Base-by-base conservation (phyloP, 2,329 filamentous ascomycete species). In the Leptographium wingfieldii region DNA sequence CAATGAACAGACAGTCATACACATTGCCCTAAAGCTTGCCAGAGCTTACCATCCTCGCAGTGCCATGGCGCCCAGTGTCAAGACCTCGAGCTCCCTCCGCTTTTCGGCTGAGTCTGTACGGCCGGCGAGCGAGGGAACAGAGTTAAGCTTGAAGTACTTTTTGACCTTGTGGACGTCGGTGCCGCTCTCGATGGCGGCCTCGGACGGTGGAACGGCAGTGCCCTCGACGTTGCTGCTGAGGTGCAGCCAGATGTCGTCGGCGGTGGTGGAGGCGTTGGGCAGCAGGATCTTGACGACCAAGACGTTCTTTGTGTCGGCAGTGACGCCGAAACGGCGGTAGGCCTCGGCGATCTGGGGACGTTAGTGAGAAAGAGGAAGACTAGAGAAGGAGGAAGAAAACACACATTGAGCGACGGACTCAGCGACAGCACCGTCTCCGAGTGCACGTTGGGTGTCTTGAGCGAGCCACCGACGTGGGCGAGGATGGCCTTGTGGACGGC, bases 81-180 rank as follows among this genome's bases (percentile, higher is more conserved):
- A 76, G 58, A 81, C 77, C 69, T 95, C 89, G 52, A 88, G 75
- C 67, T 87, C 81, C 61, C 70, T 75, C 60, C 67, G 74, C 78
- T 63, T 72, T 68, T 25, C 67, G 64, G 29, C 76, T 71, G 59
- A 79, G 62, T 72, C 53, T 11, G 49, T 31, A 6, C 22, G 22
- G n/a, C 57, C 61, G 29, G 60, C 60, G 2, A 83, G 67, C 65
- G 77, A 79, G 55, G 75, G 72, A n/a, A 82, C 69, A 9, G 79
- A 77, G 63, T 87, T 87, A 35, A 96, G 73, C 71, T 95, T 95
- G 73, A 96, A 96, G 63, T 89, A 84, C 73, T 95, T 96, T 68
- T 82, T 83, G 38, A 96, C 81, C 68, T 84, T 86, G 27, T 76
- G 70, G 66, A 87, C 70, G 69, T 95, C 89, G 2, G 85, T 81